Base-by-base conservation (phyloP, 2,329 filamentous ascomycete genomes). In the Sporothrix brasiliensis region DNA sequence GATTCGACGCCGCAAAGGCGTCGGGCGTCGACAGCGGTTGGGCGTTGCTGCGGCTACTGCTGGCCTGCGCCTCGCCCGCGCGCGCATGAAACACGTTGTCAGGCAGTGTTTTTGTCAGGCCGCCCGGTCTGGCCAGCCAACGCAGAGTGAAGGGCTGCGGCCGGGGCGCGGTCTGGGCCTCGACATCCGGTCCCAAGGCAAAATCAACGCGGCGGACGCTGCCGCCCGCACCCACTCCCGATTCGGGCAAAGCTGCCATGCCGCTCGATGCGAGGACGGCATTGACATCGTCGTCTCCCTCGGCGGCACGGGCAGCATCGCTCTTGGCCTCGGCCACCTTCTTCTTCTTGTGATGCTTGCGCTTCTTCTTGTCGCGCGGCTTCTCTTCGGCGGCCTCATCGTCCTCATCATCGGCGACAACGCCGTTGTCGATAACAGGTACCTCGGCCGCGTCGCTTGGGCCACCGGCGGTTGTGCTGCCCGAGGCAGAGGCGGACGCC, bases 71-170 rank as follows among this genome's bases (percentile, higher is more conserved):
- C 4, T 49, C 27, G 44, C 68, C 52, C 41, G n/a, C 47, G n/a
- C 41, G 56, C 16, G 67, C 24, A 4, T 72, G 80, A 74, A 90
- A 89, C 71, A 89, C 86, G 69, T 85, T 89, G 76, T 87, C 86
- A 1, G 86, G 85, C 1, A 89, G 81, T 41, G 87, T 82, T 72
- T 85, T 87, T 3, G 86, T 83, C 30, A 82, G 81, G 7, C 72
- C 65, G 19, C 86, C 85, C 30, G 85, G 82, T 47, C 83, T 79
- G 50, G 81, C 81, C 19, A 74, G 60, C 2, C 71, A 49, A 52
- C 84, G 83, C 27, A 85, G 74, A 71, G 81, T 75, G 68, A 78
- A 78, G 2, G 77, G 76, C 71, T 74, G 76, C 6, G 75, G 68
- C 0, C 70, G 71, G 74, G 78, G 83, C 79, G 71, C 76, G 72